Conservation (phyloP, 2,329 filamentous ascomycete genomes). For the Alternaria panax region DNA sequence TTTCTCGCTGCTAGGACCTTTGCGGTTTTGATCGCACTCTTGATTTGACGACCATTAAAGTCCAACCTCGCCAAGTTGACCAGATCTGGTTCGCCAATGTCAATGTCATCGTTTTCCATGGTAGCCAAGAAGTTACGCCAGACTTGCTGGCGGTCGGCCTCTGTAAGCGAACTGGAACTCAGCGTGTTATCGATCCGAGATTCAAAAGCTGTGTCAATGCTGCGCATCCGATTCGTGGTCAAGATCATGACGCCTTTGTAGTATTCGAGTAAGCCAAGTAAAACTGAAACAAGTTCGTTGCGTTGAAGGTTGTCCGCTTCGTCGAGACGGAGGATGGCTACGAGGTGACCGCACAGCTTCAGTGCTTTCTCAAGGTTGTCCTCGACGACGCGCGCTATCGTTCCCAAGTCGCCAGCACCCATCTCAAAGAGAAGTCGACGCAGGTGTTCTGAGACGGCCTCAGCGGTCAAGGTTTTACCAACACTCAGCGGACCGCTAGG, state of each 20-base stretch:
- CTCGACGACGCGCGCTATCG: slow-evolving; percentile 20
- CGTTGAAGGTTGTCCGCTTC: slow-evolving; percentile 44
- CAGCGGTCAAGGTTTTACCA: slow-evolving; percentile 4
- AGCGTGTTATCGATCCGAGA: slow-evolving; percentile 26
- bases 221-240: slow-evolving; percentile 52
- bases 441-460: slow-evolving; percentile 7
- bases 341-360: slow-evolving; percentile 4
- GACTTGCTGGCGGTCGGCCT: slow-evolving; percentile 36
- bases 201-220: slow-evolving; percentile 52
- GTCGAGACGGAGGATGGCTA: slow-evolving; percentile 18
- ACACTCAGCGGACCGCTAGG: slow-evolving; percentile 4
- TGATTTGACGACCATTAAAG: slow-evolving; percentile 16
- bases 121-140: slow-evolving; percentile 16
- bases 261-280: slow-evolving; percentile 53
- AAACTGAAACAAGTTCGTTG: slow-evolving; percentile 33
- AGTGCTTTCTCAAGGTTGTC: slow-evolving; percentile 17
- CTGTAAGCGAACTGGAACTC: slow-evolving; percentile 48
- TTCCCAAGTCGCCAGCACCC: slow-evolving; percentile 19
- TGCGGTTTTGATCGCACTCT: slow-evolving; percentile 16
- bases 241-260: slow-evolving; percentile 55
- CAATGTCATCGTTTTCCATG: slow-evolving; percentile 8
- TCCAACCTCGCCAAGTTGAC: slow-evolving; percentile 1
- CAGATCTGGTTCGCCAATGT: slow-evolving; percentile 6
- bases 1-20: slow-evolving; percentile 20
- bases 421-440: slow-evolving; percentile 17